Evolutionary conservation across 2,329 filamentous ascomycete genomes (phyloP).

Genomic region (Davidsoniella virescens): DNA sequence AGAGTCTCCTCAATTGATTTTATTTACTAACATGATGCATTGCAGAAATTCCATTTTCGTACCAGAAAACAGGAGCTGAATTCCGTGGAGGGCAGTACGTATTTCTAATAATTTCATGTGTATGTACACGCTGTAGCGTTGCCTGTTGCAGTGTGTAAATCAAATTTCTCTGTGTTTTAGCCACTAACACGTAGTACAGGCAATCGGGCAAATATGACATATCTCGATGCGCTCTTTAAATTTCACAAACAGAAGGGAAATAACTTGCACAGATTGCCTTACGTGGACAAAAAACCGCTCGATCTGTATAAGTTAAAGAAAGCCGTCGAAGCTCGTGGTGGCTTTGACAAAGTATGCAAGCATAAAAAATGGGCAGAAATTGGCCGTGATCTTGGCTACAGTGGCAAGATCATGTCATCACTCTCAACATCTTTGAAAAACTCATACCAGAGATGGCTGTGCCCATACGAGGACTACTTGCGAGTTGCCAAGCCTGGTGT

Average conservation of each 20-base stretch:
- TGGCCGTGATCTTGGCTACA: constrained; percentile 88
- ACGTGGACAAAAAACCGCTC: constrained; percentile 91
- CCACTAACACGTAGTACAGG: constrained; percentile 31
- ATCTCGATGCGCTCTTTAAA: constrained; percentile 85
- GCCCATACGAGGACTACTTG: constrained; percentile 91
- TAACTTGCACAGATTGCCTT: constrained; percentile 84
- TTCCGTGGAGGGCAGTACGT: constrained; percentile 90
- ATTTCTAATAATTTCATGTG: constrained; percentile 3
- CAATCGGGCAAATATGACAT: constrained; percentile 87
- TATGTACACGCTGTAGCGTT: neutral
- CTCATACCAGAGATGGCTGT: constrained; percentile 92
- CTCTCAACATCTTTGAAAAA: constrained; percentile 96
- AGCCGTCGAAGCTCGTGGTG: constrained; percentile 82
- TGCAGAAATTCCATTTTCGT: constrained; percentile 84
- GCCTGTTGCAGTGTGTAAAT: neutral
- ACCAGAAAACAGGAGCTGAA: constrained; percentile 94
- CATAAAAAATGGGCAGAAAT: constrained; percentile 99
- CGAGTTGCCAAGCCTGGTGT: constrained; percentile 82
- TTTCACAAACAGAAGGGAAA: constrained; percentile 95
- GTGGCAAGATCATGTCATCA: constrained; percentile 98
- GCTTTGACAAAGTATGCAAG: constrained; percentile 94
- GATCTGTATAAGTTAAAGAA: constrained; percentile 95
- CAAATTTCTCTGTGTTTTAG: neutral
- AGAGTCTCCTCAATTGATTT: neutral
- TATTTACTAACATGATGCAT: constrained; percentile 14